Evolutionary conservation across 352 stramenopile species (phyloP).

Genomic region (Phytopythium litorale): DNA sequence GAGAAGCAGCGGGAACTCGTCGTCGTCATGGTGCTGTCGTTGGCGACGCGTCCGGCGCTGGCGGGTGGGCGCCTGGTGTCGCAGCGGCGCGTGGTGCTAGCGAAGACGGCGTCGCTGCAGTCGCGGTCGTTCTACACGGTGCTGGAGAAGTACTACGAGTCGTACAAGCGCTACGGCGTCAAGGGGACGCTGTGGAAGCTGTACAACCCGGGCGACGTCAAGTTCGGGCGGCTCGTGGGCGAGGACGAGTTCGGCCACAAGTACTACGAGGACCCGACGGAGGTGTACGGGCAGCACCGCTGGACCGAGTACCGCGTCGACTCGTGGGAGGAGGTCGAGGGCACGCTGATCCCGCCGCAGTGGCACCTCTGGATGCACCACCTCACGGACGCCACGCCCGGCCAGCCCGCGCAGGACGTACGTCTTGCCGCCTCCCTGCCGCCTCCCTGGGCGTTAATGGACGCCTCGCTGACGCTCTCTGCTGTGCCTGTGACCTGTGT

Average conservation of each 20-base stretch:
- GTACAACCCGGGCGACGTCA: constrained; percentile 87
- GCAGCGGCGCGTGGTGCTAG: constrained; percentile 6
- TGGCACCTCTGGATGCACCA: constrained; percentile 88
- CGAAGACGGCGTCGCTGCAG: constrained; percentile 18
- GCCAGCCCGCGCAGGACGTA: constrained; percentile 58
- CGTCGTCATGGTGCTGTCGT: constrained; percentile 13
- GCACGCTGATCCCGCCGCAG: constrained; percentile 68
- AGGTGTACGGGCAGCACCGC: constrained; percentile 70
- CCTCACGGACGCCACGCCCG: constrained; percentile 64
- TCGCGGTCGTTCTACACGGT: constrained; percentile 74
- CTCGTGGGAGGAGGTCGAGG: constrained; percentile 76
- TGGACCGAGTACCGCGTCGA: constrained; percentile 84
- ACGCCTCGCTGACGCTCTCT: no score
- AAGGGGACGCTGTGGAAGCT: constrained; percentile 85
- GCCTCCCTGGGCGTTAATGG: no score
- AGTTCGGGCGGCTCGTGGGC: constrained; percentile 81
- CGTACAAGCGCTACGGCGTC: constrained; percentile 75
- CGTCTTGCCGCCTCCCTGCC: not conserved
- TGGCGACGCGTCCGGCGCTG: constrained; percentile 27
- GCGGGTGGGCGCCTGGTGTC: constrained; percentile 28
- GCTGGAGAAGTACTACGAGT: constrained; percentile 80
- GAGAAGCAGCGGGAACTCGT: not conserved
- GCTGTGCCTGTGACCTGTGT: constrained; percentile 4
- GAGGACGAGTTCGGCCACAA: constrained; percentile 83
- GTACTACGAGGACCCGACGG: constrained; percentile 85